Conservation (phyloP, 495 filamentous ascomycete genomes). For the Podospora bellae-mahoneyi region DNA sequence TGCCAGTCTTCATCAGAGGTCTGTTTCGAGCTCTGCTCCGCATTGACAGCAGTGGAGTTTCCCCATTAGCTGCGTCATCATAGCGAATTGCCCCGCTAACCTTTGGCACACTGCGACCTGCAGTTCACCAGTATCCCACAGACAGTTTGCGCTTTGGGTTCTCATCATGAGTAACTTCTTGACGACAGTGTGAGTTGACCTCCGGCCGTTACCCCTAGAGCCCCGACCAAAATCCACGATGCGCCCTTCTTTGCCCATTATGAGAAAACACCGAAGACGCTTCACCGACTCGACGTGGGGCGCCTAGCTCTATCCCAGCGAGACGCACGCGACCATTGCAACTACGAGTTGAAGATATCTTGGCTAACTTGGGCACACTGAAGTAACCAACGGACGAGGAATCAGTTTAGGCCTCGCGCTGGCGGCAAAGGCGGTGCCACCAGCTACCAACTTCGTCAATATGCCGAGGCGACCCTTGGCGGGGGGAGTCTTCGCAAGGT, state of each 20-base stretch:
- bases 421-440: conserved; percentile 80
- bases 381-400: conserved; percentile 85
- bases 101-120: conserved; percentile 5
- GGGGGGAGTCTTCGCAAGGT: conserved; percentile 94
- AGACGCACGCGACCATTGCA: not conserved
- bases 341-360: conserved; percentile 33
- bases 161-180: conserved; percentile 38
- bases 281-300: conserved; percentile 13
- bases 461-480: conserved; percentile 93
- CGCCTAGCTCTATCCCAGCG: conserved; percentile 3
- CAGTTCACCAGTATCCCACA: conserved; percentile 30
- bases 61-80: conserved; percentile 20
- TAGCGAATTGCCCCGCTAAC: conserved; percentile 33
- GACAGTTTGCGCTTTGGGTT: conserved; percentile 7
- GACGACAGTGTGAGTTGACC: conserved; percentile 35
- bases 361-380: conserved; percentile 27
- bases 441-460: conserved; percentile 94
- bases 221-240: not conserved
- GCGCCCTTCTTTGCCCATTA: not conserved
- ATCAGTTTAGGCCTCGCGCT: conserved; percentile 87
- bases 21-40: conserved; percentile 9
- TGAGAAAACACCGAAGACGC: not conserved
- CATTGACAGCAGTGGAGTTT: conserved; percentile 15
- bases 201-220: not conserved
- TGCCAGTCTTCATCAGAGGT: conserved; percentile 13